Conservation (phyloP, 257 asterid species). For the Nicotiana obtusifolia region DNA sequence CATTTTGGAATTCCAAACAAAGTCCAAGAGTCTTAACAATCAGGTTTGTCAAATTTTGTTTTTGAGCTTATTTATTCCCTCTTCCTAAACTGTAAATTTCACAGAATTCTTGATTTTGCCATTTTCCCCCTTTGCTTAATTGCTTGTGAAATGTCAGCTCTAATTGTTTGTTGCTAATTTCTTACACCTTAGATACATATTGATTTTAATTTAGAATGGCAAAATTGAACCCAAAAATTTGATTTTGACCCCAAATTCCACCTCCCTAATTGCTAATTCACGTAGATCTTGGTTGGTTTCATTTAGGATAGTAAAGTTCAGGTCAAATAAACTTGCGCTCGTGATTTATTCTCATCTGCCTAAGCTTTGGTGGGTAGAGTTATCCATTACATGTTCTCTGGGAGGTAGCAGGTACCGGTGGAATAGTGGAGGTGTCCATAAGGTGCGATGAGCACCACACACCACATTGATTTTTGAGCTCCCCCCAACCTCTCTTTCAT, state of each 20-base stretch:
- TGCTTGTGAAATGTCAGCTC: background rate
- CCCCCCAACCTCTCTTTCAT: background rate
- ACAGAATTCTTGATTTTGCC: background rate
- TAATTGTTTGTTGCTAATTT: background rate
- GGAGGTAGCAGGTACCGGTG: too few relatives aligned
- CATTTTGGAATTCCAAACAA: background rate
- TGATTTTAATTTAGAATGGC: background rate
- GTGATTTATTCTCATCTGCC: too few relatives aligned
- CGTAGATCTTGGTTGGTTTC: background rate
- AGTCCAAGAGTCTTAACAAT: background rate
- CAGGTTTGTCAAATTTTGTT: background rate
- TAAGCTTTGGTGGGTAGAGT: too few relatives aligned
- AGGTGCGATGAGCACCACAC: too few relatives aligned
- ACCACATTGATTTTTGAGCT: background rate
- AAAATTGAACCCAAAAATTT: background rate
- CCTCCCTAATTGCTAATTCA: background rate
- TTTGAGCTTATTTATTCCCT: background rate
- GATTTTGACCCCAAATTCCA: background rate
- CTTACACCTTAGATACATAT: too few relatives aligned
- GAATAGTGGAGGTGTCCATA: too few relatives aligned
- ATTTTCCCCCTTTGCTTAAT: background rate
- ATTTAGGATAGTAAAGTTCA: background rate
- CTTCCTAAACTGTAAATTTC: background rate
- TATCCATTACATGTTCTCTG: too few relatives aligned
- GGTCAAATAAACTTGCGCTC: background rate